Evolutionary conservation across 257 asterid genomes (phyloP).

Genomic region (Nicotiana benthamiana): DNA sequence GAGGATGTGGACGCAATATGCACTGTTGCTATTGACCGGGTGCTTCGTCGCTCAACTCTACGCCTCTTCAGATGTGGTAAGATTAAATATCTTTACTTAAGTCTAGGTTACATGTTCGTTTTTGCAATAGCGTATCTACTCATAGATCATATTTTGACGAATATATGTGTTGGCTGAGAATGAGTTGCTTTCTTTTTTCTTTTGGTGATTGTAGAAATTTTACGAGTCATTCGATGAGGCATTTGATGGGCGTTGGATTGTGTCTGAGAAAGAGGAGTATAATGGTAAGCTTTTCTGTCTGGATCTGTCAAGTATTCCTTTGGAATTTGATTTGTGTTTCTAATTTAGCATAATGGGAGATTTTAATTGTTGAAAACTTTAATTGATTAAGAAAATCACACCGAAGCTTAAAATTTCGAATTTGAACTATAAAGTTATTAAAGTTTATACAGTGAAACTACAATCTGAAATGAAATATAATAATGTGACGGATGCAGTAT

Average conservation of each 20-base stretch:
- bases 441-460: not conserved
- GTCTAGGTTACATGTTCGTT: not conserved
- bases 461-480: not conserved
- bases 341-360: too few species aligned
- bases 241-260: conserved; percentile 76
- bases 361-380: not conserved
- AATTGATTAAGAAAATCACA: not conserved
- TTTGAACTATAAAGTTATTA: not conserved
- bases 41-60: conserved; percentile 54
- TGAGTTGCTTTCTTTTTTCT: not conserved
- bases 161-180: not conserved
- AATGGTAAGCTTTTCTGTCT: conserved; percentile 33
- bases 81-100: not conserved
- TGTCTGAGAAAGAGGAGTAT: conserved; percentile 64
- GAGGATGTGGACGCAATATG: conserved; percentile 35
- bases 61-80: conserved; percentile 72
- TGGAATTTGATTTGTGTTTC: not conserved
- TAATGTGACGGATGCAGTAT: not conserved
- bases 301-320: conserved; percentile 14
- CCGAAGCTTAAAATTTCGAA: not conserved
- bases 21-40: conserved; percentile 40
- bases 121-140: not conserved
- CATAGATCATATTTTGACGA: not conserved
- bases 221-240: conserved; percentile 79
- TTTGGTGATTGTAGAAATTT: conserved; percentile 41